Evolutionary conservation across 164 flowering plant species (phyloP), one percentile per base, ranked within the genome.

Genomic region (Magnolia officinalis): DNA sequence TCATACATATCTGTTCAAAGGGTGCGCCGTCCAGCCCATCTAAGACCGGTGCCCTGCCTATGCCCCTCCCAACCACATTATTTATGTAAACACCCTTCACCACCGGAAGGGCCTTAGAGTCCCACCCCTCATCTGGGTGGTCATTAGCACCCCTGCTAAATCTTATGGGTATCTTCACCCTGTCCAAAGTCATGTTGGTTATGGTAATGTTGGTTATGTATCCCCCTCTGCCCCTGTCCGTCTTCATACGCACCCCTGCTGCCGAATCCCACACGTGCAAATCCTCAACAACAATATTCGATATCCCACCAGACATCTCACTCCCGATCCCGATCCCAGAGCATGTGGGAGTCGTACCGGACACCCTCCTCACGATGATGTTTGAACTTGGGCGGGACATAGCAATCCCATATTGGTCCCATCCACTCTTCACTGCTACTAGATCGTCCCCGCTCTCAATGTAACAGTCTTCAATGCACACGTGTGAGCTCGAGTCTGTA

Each of bases 391-490:
- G 98, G 19, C 88, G 94, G 18, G 93, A 92, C 86, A 87, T 86
- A 67, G 78, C 66, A n/a, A 94, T 93, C 8, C 99, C 99, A 71
- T 90, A 96, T 23, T 94, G 96, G 78, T 96, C 98, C 99, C 99
- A 96, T 0, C 99, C 98, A 65, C 99, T 96, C 86, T 96, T 96
- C 72, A 96, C 86, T 2, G 99, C 98, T 16, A 96, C 96, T 50
- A 96, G 93, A 82, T 94, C 99, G 75, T 96, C 99, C 61, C 99
- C 99, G 37, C 99, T 96, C 87, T 96, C 99, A n/a, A 96, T 91
- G 82, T 96, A 96, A 75, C 98, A 91, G 80, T 91, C 96, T 78
- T 94, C 97, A 21, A 96, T 93, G 81, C 98, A 94, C 3, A 94
- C 90, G 69, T 92, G 83, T 21, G 86, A 83, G 86, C 99, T 84